These are phyloP conservation scores for Wickerhamomyces chaumierensis DNA, from an alignment of 805 yeast genomes.

Conservation along the genomic window DNA sequence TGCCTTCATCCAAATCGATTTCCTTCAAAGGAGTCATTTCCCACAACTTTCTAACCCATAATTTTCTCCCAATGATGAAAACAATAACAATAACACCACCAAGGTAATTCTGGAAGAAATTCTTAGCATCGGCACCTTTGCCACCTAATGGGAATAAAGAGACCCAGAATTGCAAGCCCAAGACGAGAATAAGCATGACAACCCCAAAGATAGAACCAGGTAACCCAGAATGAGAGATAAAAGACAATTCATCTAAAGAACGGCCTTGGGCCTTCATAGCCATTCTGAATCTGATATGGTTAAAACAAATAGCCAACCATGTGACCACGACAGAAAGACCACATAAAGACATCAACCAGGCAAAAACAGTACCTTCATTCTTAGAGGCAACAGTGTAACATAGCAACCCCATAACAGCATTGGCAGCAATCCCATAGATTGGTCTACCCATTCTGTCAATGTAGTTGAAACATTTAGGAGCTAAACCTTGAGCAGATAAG, in stretches of 20 bases:
- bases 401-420: conserved; percentile 29
- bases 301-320: conserved; percentile 35
- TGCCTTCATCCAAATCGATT: conserved; percentile 54
- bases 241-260: conserved; percentile 28
- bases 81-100: conserved; percentile 30
- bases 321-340: conserved; percentile 38
- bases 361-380: conserved; percentile 28
- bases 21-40: conserved; percentile 32
- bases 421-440: conserved; percentile 30
- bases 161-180: conserved; percentile 37
- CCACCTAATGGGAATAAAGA: conserved; percentile 34
- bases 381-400: conserved; percentile 34
- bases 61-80: conserved; percentile 29
- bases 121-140: conserved; percentile 18
- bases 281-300: conserved; percentile 33
- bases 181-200: conserved; percentile 23
- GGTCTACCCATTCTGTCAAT: conserved; percentile 43
- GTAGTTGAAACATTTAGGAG: conserved; percentile 30
- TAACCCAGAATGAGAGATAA: conserved; percentile 30
- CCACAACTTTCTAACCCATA: conserved; percentile 30
- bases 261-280: conserved; percentile 34
- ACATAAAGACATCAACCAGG: conserved; percentile 38
- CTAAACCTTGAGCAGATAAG: conserved; percentile 32
- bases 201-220: conserved; percentile 31
- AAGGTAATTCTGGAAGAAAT: conserved; percentile 29